Evolutionary conservation across 1,284 basidiomycete species (phyloP).

Genomic region (Garcileccinum viscosum): DNA sequence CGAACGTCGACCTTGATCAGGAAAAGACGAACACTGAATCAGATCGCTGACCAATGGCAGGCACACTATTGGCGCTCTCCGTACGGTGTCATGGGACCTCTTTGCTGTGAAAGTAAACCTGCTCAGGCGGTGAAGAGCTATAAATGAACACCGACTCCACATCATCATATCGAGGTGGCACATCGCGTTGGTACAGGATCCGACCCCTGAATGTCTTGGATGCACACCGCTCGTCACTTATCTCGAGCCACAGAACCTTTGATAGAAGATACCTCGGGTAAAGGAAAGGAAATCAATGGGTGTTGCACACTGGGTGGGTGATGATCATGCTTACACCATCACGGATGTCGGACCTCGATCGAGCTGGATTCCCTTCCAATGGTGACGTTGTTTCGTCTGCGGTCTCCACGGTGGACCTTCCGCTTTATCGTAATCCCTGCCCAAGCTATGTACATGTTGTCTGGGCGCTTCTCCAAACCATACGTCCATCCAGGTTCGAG

Average conservation of each 20-base stretch:
- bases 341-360: neutral
- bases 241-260: neutral
- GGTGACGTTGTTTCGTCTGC: neutral
- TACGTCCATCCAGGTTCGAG: neutral
- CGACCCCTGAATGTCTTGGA: neutral
- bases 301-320: neutral
- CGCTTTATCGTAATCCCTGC: neutral
- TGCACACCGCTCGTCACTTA: neutral
- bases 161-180: neutral
- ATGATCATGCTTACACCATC: neutral
- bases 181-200: constrained; percentile 6
- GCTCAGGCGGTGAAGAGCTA: neutral
- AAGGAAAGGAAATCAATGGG: constrained; percentile 2
- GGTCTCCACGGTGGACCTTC: neutral
- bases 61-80: neutral
- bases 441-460: neutral
- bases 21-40: constrained; percentile 1
- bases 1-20: constrained; percentile 4
- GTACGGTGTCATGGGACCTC: neutral
- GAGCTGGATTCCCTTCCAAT: neutral
- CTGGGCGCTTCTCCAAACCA: neutral
- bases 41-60: constrained; percentile 1
- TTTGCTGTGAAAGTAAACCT: neutral
- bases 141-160: neutral
- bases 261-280: neutral